A percentile compares a stretch with the other conserved stretches of the same genome.
phyloP scores from a whole-genome alignment of 768 basidiomycete genomes.

The Termitomyces sp. region DNA sequence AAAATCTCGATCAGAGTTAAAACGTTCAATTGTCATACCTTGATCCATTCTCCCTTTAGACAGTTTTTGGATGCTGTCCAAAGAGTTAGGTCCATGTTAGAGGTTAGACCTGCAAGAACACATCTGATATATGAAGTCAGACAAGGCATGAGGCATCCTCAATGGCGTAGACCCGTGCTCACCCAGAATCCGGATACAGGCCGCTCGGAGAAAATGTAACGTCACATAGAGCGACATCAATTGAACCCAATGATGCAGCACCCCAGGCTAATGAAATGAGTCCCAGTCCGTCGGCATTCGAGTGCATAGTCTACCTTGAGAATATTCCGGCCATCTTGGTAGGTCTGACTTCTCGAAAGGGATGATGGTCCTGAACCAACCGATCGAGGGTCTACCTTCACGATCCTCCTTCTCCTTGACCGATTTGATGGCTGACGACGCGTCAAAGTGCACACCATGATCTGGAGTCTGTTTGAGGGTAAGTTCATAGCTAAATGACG shows the following conservation, averaged over 20 bases:
- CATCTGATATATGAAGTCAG: constrained; percentile 38
- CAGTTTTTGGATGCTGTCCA: constrained; percentile 65
- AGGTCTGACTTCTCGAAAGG: constrained; percentile 43
- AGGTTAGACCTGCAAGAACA: constrained; percentile 59
- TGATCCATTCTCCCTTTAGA: constrained; percentile 68
- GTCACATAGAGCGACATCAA: constrained; percentile 57
- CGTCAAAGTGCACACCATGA: constrained; percentile 62
- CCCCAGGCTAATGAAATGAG: constrained; percentile 52
- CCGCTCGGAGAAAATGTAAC: constrained; percentile 66
- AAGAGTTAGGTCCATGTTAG: constrained; percentile 69
- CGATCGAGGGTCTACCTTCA: constrained; percentile 32
- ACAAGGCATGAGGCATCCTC: background rate
- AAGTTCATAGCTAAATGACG: background rate
- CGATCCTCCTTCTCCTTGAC: constrained; percentile 21
- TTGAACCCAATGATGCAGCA: constrained; percentile 60
- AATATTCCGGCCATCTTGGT: constrained; percentile 42
- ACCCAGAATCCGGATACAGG: constrained; percentile 58
- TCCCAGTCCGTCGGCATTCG: background rate
- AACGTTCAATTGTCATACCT: constrained; percentile 28
- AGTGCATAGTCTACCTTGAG: constrained; percentile 31
- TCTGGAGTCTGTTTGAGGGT: constrained; percentile 55
- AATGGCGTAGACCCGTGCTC: constrained; percentile 6
- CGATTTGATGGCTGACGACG: constrained; percentile 43
- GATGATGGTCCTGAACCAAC: constrained; percentile 74
- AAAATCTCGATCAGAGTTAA: background rate